These are phyloP conservation scores for Moesziomyces sp. DNA, from an alignment of 1,284 basidiomycete species.

Conservation along the genomic window DNA sequence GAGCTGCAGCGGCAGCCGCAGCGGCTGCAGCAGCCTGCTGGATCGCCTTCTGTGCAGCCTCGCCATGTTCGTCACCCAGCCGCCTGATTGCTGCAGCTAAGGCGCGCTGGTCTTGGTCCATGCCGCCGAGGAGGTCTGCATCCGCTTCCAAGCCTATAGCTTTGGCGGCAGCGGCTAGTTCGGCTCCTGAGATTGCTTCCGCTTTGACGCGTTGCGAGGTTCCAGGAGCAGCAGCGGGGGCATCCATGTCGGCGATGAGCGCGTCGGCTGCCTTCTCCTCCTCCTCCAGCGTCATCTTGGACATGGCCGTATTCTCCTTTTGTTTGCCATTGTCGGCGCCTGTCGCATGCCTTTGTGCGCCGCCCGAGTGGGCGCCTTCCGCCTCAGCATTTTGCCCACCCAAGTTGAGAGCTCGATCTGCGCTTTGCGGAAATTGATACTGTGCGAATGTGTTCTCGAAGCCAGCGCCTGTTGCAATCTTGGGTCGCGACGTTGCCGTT, in stretches of 20 bases:
- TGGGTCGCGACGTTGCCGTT: slow-evolving; percentile 1
- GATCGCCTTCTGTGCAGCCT: slow-evolving; percentile 40
- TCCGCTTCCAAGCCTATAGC: slow-evolving; percentile 53
- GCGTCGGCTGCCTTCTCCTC: slow-evolving; percentile 44
- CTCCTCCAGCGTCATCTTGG: slow-evolving; percentile 33
- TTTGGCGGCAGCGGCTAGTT: slow-evolving; percentile 50
- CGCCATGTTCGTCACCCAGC: slow-evolving; percentile 38
- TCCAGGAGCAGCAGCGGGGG: neutral
- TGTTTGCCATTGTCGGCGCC: neutral
- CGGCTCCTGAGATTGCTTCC: slow-evolving; percentile 28
- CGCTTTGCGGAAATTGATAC: slow-evolving; percentile 42
- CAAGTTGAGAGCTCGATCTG: slow-evolving; percentile 25
- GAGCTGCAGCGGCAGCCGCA: slow-evolving; percentile 25
- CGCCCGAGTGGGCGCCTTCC: slow-evolving; percentile 1
- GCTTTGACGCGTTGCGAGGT: neutral
- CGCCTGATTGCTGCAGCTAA: slow-evolving; percentile 52
- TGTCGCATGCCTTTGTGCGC: slow-evolving; percentile 1
- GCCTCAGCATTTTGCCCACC: slow-evolving; percentile 4
- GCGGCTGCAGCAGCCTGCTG: slow-evolving; percentile 46
- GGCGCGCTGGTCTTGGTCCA: slow-evolving; percentile 47
- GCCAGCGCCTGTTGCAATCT: slow-evolving; percentile 7
- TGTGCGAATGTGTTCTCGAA: slow-evolving; percentile 49
- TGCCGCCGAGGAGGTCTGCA: slow-evolving; percentile 42
- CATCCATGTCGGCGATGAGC: slow-evolving; percentile 26
- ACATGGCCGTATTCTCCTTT: neutral